Evolutionary conservation across 305 asterid species (phyloP).

Genomic region (Fraxinus dipetala): DNA sequence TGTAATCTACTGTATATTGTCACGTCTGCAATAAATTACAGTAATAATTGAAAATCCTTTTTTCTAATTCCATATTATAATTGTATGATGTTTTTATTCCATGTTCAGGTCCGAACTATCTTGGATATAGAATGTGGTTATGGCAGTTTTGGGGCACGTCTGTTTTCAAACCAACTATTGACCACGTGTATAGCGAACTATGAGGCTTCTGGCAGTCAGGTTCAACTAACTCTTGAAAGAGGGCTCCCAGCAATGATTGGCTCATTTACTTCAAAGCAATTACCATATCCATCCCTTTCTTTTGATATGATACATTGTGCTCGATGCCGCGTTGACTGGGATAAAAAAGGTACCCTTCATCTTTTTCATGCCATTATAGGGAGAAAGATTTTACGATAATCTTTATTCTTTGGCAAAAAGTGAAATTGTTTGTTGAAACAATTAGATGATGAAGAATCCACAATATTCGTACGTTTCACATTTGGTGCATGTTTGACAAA

Average conservation of each 20-base stretch:
- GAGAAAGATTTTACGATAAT: neutral
- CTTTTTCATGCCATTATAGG: conserved; percentile 2
- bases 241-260: conserved; percentile 99
- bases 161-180: conserved; percentile 70
- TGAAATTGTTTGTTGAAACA: neutral
- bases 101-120: conserved; percentile 81
- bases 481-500: neutral
- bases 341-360: conserved; percentile 66
- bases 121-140: conserved; percentile 97
- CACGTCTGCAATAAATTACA: neutral
- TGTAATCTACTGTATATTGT: neutral
- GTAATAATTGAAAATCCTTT: neutral
- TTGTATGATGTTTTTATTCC: conserved; percentile 5
- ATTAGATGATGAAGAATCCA: neutral
- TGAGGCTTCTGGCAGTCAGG: conserved; percentile 98
- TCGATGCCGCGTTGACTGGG: conserved; percentile 89
- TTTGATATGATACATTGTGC: conserved; percentile 99
- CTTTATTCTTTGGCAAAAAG: neutral
- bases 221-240: conserved; percentile 94
- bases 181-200: conserved; percentile 93
- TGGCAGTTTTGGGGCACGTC: conserved; percentile 97
- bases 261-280: conserved; percentile 79
- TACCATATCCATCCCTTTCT: conserved; percentile 91
- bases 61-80: conserved; percentile 9
- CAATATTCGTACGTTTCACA: neutral